Conservation (phyloP, 805 yeast species). For the Pichia scutulata region DNA sequence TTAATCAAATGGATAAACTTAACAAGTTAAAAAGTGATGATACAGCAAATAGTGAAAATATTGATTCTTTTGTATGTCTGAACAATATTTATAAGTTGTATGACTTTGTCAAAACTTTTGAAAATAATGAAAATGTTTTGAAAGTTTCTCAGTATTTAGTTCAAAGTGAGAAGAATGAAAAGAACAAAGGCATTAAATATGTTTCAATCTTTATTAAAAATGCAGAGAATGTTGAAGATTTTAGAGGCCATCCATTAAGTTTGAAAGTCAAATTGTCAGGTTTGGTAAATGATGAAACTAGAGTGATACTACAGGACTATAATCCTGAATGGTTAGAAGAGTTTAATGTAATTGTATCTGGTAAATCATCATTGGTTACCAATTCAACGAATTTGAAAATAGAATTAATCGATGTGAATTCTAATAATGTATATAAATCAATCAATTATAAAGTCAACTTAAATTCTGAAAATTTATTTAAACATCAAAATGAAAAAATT, state of each 20-base stretch:
- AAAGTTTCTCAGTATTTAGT: conserved; percentile 14
- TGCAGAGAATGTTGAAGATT: conserved; percentile 28
- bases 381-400: conserved; percentile 5
- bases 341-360: conserved; percentile 41
- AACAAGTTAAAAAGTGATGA: not conserved
- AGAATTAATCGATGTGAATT: conserved; percentile 16
- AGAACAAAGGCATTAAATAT: conserved; percentile 11
- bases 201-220: conserved; percentile 19
- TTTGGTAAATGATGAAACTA: conserved; percentile 39
- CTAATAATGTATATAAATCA: conserved; percentile 9
- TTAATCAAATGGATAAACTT: conserved; percentile 4
- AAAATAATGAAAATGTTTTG: conserved; percentile 6
- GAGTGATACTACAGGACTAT: conserved; percentile 49
- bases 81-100: conserved; percentile 22
- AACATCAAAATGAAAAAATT: conserved; percentile 16
- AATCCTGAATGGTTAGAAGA: conserved; percentile 87
- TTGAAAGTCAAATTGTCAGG: conserved; percentile 21
- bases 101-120: conserved; percentile 10
- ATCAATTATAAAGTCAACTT: conserved; percentile 9
- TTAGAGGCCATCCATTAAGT: conserved; percentile 23
- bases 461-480: conserved; percentile 2
- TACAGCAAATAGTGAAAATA: conserved; percentile 5
- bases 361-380: not conserved
- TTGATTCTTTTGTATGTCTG: conserved; percentile 24
- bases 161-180: not conserved